Conservation (phyloP, 352 stramenopile genomes). For the Globisporangium nunn region DNA sequence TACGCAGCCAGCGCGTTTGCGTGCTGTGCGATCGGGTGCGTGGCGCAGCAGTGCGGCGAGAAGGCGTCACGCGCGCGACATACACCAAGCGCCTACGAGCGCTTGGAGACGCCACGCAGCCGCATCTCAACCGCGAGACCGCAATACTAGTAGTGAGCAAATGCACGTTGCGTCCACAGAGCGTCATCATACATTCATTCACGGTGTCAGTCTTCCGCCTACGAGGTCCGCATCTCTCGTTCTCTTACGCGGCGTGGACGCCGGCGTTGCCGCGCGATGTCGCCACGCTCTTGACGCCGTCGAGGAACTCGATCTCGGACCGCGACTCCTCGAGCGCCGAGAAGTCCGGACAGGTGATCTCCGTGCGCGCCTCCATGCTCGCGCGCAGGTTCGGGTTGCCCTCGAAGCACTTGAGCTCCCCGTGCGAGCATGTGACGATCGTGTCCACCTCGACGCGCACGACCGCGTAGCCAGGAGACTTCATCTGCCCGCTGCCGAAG, state of each 20-base stretch:
- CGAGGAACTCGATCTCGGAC: slow-evolving; percentile 39
- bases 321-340: slow-evolving; percentile 53
- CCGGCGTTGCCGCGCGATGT: slow-evolving; percentile 13
- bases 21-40: slow-evolving; percentile 16
- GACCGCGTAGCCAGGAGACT: slow-evolving; percentile 52
- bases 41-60: slow-evolving; percentile 17
- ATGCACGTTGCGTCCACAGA: not conserved
- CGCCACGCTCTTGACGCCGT: slow-evolving; percentile 22
- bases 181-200: not conserved
- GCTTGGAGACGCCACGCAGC: not conserved
- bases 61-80: too few species aligned
- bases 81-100: not conserved
- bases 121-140: not conserved
- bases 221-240: not conserved
- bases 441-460: slow-evolving; percentile 36
- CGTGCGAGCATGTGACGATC: slow-evolving; percentile 56
- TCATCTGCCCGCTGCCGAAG: slow-evolving; percentile 48
- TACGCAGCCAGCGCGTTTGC: slow-evolving; percentile 20
- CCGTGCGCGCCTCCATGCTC: slow-evolving; percentile 21
- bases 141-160: not conserved
- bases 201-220: not conserved
- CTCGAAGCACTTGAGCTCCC: slow-evolving; percentile 41
- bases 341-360: slow-evolving; percentile 53
- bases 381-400: slow-evolving; percentile 54
- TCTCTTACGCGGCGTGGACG: slow-evolving; percentile 15